phyloP scores from a whole-genome alignment of 2,329 filamentous ascomycete species.

The Beauveria bassiana region DNA sequence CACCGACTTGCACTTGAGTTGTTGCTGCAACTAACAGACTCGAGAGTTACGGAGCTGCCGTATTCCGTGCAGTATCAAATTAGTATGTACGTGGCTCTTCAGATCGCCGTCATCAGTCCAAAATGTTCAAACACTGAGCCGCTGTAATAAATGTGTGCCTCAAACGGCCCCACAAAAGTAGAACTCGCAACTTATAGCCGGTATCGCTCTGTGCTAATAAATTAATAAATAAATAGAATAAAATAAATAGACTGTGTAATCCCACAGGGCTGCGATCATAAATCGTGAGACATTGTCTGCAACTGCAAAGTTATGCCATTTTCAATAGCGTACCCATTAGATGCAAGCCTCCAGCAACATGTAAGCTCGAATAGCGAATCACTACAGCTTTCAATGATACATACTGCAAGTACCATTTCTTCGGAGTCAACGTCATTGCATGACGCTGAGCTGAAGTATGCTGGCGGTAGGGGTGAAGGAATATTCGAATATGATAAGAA shows the following conservation, averaged over 20 bases:
- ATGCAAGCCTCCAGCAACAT: neutral
- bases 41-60: neutral
- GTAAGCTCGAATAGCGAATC: neutral
- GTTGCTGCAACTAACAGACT: neutral
- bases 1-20: neutral
- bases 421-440: too few relatives aligned
- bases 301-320: neutral
- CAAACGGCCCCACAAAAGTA: neutral
- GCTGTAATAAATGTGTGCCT: neutral
- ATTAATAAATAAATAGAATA: too few relatives aligned
- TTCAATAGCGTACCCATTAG: neutral
- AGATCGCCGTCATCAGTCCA: neutral
- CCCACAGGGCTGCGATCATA: neutral
- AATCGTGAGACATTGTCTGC: neutral
- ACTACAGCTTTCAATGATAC: neutral
- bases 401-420: neutral
- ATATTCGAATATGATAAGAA: too few relatives aligned
- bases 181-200: neutral
- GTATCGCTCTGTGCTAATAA: neutral
- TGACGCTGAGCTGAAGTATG: too few relatives aligned
- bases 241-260: neutral
- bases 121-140: neutral
- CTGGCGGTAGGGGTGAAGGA: neutral
- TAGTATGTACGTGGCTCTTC: neutral
- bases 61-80: too few relatives aligned